A percentile compares a stretch with the other conserved stretches of the same genome.
Conservation (phyloP, 768 basidiomycete genomes). For the Heimioporus sp. region DNA sequence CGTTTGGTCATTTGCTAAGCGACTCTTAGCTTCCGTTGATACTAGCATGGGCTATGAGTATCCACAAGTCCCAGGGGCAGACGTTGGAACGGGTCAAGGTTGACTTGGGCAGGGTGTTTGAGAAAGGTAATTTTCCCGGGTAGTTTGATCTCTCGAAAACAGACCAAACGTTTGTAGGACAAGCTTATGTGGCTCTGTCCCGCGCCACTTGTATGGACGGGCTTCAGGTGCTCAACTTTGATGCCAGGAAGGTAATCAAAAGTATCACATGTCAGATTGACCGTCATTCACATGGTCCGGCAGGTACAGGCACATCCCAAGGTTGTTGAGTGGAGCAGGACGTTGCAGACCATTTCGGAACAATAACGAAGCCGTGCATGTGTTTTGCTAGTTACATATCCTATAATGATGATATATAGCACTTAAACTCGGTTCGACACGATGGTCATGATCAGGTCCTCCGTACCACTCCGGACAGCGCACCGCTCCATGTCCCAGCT, state of each 20-base stretch:
- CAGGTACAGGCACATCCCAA: slow-evolving; percentile 74
- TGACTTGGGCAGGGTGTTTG: slow-evolving; percentile 90
- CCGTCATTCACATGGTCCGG: slow-evolving; percentile 3
- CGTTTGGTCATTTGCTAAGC: neutral
- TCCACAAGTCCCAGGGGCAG: slow-evolving; percentile 98
- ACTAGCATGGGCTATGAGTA: slow-evolving; percentile 96
- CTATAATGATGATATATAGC: too few relatives aligned
- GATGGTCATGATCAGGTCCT: too few relatives aligned
- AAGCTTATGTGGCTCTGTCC: slow-evolving; percentile 89
- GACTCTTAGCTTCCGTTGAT: slow-evolving; percentile 72
- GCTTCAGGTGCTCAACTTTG: slow-evolving; percentile 81
- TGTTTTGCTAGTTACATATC: too few relatives aligned
- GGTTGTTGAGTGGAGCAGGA: slow-evolving; percentile 70
- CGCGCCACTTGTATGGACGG: slow-evolving; percentile 86
- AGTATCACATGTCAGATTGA: neutral
- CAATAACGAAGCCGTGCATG: neutral
- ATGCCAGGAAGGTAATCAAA: slow-evolving; percentile 59
- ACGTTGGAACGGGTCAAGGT: slow-evolving; percentile 94
- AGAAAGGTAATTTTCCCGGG: slow-evolving; percentile 59
- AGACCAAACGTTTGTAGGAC: slow-evolving; percentile 49
- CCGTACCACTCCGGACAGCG: neutral
- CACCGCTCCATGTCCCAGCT: slow-evolving; percentile 17
- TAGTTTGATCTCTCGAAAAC: neutral
- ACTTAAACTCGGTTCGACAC: too few relatives aligned
- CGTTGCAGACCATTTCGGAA: slow-evolving; percentile 49